Evolutionary conservation across 2,329 filamentous ascomycete species (phyloP), one percentile per base, ranked within the genome.

Genomic region (Magnaporthales sp.): DNA sequence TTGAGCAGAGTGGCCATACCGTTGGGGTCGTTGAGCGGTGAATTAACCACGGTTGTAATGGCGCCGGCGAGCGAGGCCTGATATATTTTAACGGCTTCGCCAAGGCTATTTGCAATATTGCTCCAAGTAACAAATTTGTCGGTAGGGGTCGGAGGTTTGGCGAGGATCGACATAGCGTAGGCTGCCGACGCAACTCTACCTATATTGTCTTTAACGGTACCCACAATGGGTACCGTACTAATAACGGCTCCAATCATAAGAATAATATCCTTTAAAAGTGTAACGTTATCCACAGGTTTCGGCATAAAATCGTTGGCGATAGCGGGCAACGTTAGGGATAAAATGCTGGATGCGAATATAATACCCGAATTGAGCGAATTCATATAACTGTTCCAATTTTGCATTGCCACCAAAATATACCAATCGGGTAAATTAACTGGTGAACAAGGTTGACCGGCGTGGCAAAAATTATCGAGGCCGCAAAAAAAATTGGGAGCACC

Each of bases 331-430:
- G 24, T 26, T 15, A 62, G 60, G 27, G 27, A n/a, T 5, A 62
- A 27, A 27, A 62, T 62, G 60, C 26, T 30, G 24, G 60, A 31
- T 10, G 60, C 60, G 26, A 30, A 62, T 79, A 78, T 77, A 79
- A 86, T 10, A 81, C 77, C 29, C 79, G 81, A 29, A 77, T 84
- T 77, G 71, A 86, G 86, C 1, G 84, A 84, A 70, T 86, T 87
- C 71, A 85, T 78, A 51, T 79, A 76, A 46, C 83, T 85, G 74
- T 86, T 62, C 60, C 60, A 62, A 15, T 62, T 62, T 27, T 62
- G 60, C 27, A 31, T 22, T 19, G 60, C 60, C 27, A 62, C 60
- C 7, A 62, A 19, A 13, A 62, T 11, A 15, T 62, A 62, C 60
- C 60, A 62, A 1, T 26, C 24, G 24, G 60, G 60, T n/a, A 62